Evolutionary conservation across 768 basidiomycete genomes (phyloP), one percentile per base, ranked within the genome.

Genomic region (Naematelia encephala): DNA sequence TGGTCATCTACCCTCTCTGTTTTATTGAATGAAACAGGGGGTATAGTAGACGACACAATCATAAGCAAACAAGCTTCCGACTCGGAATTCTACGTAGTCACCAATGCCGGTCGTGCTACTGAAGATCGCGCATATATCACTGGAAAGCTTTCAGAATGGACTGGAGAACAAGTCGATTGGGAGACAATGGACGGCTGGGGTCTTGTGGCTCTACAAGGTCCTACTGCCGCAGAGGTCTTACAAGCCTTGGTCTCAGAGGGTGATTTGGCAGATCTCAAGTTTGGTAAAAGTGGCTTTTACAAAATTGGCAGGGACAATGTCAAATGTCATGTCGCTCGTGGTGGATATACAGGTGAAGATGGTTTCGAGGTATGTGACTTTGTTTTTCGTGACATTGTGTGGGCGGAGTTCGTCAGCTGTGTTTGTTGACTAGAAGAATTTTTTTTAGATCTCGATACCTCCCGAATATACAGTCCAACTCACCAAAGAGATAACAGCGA

Each of bases 311-410:
- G 53, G 21, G 86, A 87, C 59, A 87, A 85, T 58, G 84, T 86
- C 66, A 86, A 85, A 71, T 82, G 90, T 30, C 91, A 98, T 72
- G 84, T 98, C 27, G 89, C 91, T 5, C 85, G 96, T 14, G 90
- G 91, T 26, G 96, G 96, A 3, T 99, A 99, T 78, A 98, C 96
- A 0, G 96, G 96, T 11, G 96, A 99, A 79, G 96, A 99, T 77
- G 96, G 96, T 0, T 98, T 99, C 66, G 96, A 99, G 82, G 91
- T 86, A 23, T 58, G 79, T 28, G 10, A 21, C 34, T 27, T 39
- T n/a, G 21, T 11, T 25, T 25, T 5, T 5, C 53, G 26, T 25
- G 53, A 29, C 23, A 28, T 14, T 47, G 25, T 3, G 46, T 29
- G 10, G 3, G 42, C 11, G 19, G 26, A 27, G 23, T 16, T 22